These are phyloP conservation scores for Proliferodiscus dingleyae DNA, from an alignment of 2,329 filamentous ascomycete species.

Conservation along the genomic window DNA sequence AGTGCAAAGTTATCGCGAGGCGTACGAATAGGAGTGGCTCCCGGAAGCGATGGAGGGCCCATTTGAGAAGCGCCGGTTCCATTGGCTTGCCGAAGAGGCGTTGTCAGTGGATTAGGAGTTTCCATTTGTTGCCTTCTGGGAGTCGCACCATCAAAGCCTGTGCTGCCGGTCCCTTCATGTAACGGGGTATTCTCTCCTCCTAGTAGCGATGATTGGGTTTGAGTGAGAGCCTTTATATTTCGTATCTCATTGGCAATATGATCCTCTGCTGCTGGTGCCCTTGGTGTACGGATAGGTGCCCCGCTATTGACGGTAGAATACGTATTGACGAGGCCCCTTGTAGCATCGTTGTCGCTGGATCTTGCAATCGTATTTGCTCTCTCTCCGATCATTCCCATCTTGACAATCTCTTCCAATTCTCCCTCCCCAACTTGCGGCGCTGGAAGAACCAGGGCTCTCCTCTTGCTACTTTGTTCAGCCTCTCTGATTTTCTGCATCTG, in stretches of 20 bases:
- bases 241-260: constrained; percentile 94
- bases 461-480: constrained; percentile 94
- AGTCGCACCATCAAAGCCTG: constrained; percentile 80
- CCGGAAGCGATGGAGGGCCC: constrained; percentile 54
- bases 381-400: constrained; percentile 94
- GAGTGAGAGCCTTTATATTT: constrained; percentile 86
- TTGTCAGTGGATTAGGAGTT: constrained; percentile 95
- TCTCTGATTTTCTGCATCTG: constrained; percentile 93
- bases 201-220: constrained; percentile 88
- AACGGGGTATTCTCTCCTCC: constrained; percentile 92
- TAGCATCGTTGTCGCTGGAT: constrained; percentile 77
- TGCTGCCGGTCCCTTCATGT: constrained; percentile 74
- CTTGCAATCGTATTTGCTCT: constrained; percentile 71
- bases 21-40: constrained; percentile 80
- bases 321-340: constrained; percentile 78
- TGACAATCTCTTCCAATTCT: constrained; percentile 95
- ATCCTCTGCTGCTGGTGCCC: constrained; percentile 87
- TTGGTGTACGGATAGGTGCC: constrained; percentile 87
- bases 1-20: constrained; percentile 83
- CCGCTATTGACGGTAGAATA: constrained; percentile 77
- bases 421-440: constrained; percentile 87
- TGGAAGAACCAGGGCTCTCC: constrained; percentile 75
- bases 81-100: constrained; percentile 66
- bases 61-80: constrained; percentile 64
- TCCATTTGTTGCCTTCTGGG: constrained; percentile 75